Evolutionary conservation across 352 stramenopile genomes (phyloP), one percentile per base, ranked within the genome.

Genomic region (Blastocystis sp.): DNA sequence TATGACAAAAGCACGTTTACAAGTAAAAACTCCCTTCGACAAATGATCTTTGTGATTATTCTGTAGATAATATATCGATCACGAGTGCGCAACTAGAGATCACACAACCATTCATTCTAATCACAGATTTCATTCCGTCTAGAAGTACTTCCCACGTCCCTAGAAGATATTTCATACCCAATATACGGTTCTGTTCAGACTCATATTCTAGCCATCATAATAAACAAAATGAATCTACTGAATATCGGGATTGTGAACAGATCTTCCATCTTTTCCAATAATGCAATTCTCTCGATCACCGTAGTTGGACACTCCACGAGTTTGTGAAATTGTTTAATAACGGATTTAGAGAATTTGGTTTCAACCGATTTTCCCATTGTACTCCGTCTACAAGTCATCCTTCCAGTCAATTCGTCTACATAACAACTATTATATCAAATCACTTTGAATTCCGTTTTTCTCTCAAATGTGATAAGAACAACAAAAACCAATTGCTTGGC

Each of bases 181-280:
- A 46, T 19, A 83, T 49, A 3, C 46, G 71, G 24, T 83, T 67
- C 7, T 65, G 51, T 35, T 63, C 54, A 24, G 14, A 52, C 27
- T 67, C 51, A 56, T 83, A 83, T 9, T 39, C 71, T 83, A 83
- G 14, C 2, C 32, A 43, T 39, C 39, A 73, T 19, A 77, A 56
- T 35, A 1, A 77, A 77, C 63, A 19, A 9, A 29, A 51, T 12
- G 46, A 65, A 35, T 14, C 3, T 52, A 52, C 71, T 32, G 42
- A 61, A 66, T 11, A 59, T 37, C 7, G 16, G 27, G 14, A 66
- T 24, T 52, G 42, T 65, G 35, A 83, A 66, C 43, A 67, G 19
- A 42, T 83, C 71, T 65, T 83, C 71, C 71, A 83, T 83, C 21
- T 65, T 54, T 24, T 83, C 71, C 43, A 83, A 43, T 54, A 83